Conservation (phyloP, 2,329 filamentous ascomycete species). For the Talaromyces rugulosus region DNA sequence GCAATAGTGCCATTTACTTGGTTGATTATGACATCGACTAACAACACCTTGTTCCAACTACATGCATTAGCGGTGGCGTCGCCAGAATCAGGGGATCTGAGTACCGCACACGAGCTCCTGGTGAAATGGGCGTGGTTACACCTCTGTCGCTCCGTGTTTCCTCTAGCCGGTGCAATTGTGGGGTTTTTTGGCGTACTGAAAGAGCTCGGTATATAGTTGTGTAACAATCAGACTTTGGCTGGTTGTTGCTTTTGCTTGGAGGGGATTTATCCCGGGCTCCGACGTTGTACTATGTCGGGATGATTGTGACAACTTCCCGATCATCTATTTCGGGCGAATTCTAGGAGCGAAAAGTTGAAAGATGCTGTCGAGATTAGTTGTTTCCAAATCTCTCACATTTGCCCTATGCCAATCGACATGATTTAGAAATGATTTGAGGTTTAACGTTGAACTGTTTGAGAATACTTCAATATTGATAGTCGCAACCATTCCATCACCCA, state of each 20-base stretch:
- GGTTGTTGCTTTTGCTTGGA: neutral
- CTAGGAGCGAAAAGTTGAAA: neutral
- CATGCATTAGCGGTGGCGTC: constrained; percentile 9
- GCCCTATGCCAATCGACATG: neutral
- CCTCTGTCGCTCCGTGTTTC: constrained; percentile 3
- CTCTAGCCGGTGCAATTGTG: constrained; percentile 11
- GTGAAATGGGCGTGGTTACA: constrained; percentile 26
- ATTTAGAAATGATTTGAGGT: neutral
- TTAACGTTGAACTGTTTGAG: too few species aligned
- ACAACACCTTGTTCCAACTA: constrained; percentile 25
- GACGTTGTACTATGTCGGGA: neutral
- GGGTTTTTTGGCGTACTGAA: constrained; percentile 9
- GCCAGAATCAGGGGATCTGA: constrained; percentile 6
- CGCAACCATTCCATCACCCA: too few species aligned
- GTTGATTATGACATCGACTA: constrained; percentile 32
- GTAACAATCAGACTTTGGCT: neutral
- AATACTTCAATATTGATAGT: too few species aligned
- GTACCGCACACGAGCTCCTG: constrained; percentile 16
- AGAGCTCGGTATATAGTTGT: neutral
- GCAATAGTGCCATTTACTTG: constrained; percentile 36
- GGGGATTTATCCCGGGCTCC: neutral
- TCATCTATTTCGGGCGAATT: neutral
- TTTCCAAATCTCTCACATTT: neutral
- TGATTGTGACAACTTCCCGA: neutral
- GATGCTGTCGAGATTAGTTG: neutral